Evolutionary conservation across 2,329 filamentous ascomycete genomes (phyloP), one percentile per base, ranked within the genome.

Genomic region (Conoideocrella luteorostrata): DNA sequence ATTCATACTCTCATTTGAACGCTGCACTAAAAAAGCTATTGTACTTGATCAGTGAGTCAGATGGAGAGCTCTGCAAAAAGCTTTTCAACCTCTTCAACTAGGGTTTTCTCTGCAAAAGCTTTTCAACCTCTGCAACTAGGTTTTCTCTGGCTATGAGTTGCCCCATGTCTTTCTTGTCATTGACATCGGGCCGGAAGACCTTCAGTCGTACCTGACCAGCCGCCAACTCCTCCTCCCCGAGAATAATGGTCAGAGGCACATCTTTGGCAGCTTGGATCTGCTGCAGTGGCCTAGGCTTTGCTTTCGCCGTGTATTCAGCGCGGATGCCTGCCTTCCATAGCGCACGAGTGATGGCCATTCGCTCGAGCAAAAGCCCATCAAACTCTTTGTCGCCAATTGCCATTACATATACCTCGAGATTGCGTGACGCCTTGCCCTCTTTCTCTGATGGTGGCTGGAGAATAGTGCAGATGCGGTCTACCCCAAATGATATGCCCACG

Each of bases 401-500:
- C 36, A 33, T 33, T 15, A 41, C 17, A 17, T 20, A 41, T 6
- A 41, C 39, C n/a, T 41, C 39, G 11, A 41, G 26, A 26, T 33
- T 41, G 7, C 39, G 39, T 22, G 36, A 39, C 12, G 7, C 7
- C 34, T 37, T 80, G 53, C 78, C 72, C 46, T 79, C 77, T 43
- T 74, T 77, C 48, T 78, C 80, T 59, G 88, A 74, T 39, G 82
- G 76, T 11, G 87, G 83, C 64, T 95, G 90, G 51, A 84, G 88
- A 59, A 96, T 90, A 55, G 86, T 88, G 69, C 95, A 95, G 59
- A 97, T 96, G 55, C 91, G 84, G 65, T 97, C 91, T 38, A 96
- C 88, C 43, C 91, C 91, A 59, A 97, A 96, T 2, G 90, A 95
- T 53, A 95, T 86, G 42, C 63, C 63, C 9, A 67, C 64, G 40